These are phyloP conservation scores for Termitomyces sp. DNA, from an alignment of 768 basidiomycete species.

Conservation along the genomic window DNA sequence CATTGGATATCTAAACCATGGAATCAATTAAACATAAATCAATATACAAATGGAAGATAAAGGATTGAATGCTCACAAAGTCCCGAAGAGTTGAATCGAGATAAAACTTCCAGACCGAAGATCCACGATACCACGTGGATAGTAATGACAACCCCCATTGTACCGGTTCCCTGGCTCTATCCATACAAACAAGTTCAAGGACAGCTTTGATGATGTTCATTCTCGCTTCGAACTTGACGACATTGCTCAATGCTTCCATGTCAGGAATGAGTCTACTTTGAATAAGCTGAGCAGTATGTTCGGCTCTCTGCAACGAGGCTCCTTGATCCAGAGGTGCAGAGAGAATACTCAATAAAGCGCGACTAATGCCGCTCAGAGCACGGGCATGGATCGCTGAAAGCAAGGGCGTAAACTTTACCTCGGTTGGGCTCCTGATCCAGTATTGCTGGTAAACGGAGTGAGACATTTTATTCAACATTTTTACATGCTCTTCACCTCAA, in stretches of 20 bases:
- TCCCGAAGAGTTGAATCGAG: constrained; percentile 34
- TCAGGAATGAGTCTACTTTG: constrained; percentile 45
- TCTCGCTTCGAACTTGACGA: constrained; percentile 26
- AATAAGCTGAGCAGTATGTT: constrained; percentile 29
- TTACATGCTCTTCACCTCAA: constrained; percentile 36
- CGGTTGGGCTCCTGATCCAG: constrained; percentile 35
- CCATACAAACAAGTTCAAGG: constrained; percentile 31
- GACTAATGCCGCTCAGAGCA: constrained; percentile 33
- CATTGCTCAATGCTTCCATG: constrained; percentile 30
- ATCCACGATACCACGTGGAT: constrained; percentile 33
- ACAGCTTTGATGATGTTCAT: constrained; percentile 34
- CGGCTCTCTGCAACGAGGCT: constrained; percentile 16
- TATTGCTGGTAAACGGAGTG: constrained; percentile 31
- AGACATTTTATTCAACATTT: not conserved
- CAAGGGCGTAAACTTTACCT: constrained; percentile 34
- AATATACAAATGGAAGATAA: not conserved
- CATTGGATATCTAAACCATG: constrained; percentile 27
- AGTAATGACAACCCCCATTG: constrained; percentile 26
- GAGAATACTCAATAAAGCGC: constrained; percentile 15
- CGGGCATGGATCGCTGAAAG: constrained; percentile 40
- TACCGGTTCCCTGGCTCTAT: constrained; percentile 18
- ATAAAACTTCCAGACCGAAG: constrained; percentile 32
- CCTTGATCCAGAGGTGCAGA: constrained; percentile 14
- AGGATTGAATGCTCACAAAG: constrained; percentile 28
- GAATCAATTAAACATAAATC: constrained; percentile 4